A percentile compares a stretch with the other conserved stretches of the same genome.
phyloP scores from a whole-genome alignment of 192 early-diverging fungal genomes.

The Coemansia reversa region DNA sequence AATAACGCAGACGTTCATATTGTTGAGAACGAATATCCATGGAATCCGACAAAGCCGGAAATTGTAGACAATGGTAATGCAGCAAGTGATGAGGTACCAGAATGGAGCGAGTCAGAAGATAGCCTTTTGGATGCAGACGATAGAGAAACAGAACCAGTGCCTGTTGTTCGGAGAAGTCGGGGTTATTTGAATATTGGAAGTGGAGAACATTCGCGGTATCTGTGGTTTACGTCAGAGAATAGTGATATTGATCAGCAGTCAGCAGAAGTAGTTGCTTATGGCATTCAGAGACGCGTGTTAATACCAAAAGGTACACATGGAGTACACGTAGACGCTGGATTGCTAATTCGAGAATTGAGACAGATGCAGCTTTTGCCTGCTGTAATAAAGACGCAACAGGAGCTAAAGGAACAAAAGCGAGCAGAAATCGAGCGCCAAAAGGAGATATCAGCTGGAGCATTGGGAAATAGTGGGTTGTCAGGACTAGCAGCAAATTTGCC shows the following conservation, averaged over 20 bases:
- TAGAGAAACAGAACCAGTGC: background rate
- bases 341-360: constrained; percentile 15
- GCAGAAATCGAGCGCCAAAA: background rate
- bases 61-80: background rate
- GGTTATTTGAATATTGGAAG: background rate
- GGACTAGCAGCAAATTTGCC: background rate
- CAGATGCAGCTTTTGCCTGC: constrained; percentile 30
- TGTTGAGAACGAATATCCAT: constrained; percentile 18
- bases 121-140: constrained; percentile 7
- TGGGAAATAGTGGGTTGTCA: background rate
- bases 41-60: constrained; percentile 12
- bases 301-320: constrained; percentile 23
- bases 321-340: constrained; percentile 20
- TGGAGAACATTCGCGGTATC: constrained; percentile 5
- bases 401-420: constrained; percentile 16
- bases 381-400: constrained; percentile 12
- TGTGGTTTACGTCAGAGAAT: constrained; percentile 28
- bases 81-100: background rate
- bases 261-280: constrained; percentile 12
- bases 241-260: background rate
- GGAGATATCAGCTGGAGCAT: background rate
- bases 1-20: background rate
- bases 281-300: constrained; percentile 37
- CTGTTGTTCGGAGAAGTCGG: background rate
- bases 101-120: constrained; percentile 16